A percentile compares a stretch with the other conserved stretches of the same genome.
Evolutionary conservation across 2,329 filamentous ascomycete genomes (phyloP).

Genomic region (Samsoniella hepiali): DNA sequence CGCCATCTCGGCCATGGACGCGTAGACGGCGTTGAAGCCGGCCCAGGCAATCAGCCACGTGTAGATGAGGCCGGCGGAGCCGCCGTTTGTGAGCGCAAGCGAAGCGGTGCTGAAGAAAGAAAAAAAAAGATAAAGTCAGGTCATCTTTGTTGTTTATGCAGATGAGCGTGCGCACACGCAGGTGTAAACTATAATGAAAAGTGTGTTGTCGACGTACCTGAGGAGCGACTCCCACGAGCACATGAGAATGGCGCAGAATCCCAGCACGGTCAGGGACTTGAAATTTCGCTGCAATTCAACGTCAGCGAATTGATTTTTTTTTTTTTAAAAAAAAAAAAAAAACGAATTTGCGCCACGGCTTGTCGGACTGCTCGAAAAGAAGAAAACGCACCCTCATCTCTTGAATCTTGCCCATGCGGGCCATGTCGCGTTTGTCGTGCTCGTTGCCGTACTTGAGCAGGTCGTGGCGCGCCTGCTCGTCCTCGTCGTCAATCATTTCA

Average conservation of each 20-base stretch:
- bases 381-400: slow-evolving; percentile 38
- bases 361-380: not conserved
- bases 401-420: slow-evolving; percentile 47
- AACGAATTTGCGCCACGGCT: not conserved
- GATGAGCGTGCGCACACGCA: not conserved
- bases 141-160: not conserved
- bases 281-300: slow-evolving; percentile 32
- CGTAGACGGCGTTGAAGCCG: slow-evolving; percentile 32
- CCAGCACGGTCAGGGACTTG: slow-evolving; percentile 38
- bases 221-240: slow-evolving; percentile 41
- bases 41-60: slow-evolving; percentile 33
- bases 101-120: slow-evolving; percentile 17
- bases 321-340: slow-evolving; percentile 7
- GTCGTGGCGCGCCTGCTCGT: slow-evolving; percentile 20
- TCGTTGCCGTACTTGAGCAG: slow-evolving; percentile 21
- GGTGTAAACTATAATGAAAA: too few relatives aligned
- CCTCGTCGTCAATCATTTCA: slow-evolving; percentile 26
- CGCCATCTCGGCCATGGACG: slow-evolving; percentile 43
- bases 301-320: not conserved
- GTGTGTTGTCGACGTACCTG: slow-evolving; percentile 22
- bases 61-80: slow-evolving; percentile 41
- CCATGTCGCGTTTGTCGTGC: slow-evolving; percentile 42
- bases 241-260: slow-evolving; percentile 40
- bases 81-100: slow-evolving; percentile 33
- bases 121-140: not conserved